phyloP scores from a whole-genome alignment of 1,284 basidiomycete genomes.

The Apiotrichum porosum region DNA sequence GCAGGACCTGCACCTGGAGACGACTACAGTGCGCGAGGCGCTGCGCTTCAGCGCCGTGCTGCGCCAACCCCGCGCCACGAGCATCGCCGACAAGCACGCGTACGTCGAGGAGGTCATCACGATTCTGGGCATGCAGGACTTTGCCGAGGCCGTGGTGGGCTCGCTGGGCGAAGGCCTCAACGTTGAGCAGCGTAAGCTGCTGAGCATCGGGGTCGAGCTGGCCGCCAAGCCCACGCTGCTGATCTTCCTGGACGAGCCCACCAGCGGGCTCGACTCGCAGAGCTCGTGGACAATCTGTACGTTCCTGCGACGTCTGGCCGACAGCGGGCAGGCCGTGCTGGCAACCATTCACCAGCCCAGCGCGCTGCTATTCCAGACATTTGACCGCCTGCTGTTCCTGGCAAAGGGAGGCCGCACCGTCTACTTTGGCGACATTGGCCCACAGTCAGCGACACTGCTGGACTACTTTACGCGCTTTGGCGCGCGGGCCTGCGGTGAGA shows the following conservation, averaged over 20 bases:
- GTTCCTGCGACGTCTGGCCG: conserved; percentile 54
- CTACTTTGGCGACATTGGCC: conserved; percentile 53
- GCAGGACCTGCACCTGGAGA: conserved; percentile 34
- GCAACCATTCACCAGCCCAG: conserved; percentile 57
- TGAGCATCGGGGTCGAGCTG: conserved; percentile 52
- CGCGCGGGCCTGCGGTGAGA: conserved; percentile 43
- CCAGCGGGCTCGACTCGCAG: conserved; percentile 56
- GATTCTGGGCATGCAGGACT: conserved; percentile 51
- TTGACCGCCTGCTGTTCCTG: conserved; percentile 62
- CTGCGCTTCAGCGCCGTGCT: conserved; percentile 73
- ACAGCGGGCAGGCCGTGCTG: conserved; percentile 49
- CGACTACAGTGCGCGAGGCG: conserved; percentile 64
- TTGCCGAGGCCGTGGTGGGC: conserved; percentile 52
- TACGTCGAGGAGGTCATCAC: conserved; percentile 54
- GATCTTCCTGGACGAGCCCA: conserved; percentile 52
- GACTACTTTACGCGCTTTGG: conserved; percentile 49
- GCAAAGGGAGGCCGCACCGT: conserved; percentile 51
- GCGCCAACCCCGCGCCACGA: conserved; percentile 65
- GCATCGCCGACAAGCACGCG: conserved; percentile 53
- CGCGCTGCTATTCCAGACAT: conserved; percentile 60
- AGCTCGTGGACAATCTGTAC: conserved; percentile 57
- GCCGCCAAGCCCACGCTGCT: conserved; percentile 40
- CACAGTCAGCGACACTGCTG: conserved; percentile 49
- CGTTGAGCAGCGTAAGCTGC: conserved; percentile 50
- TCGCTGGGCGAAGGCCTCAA: conserved; percentile 48